Evolutionary conservation across 2,329 filamentous ascomycete species (phyloP).

Genomic region (Epichloe scottii): DNA sequence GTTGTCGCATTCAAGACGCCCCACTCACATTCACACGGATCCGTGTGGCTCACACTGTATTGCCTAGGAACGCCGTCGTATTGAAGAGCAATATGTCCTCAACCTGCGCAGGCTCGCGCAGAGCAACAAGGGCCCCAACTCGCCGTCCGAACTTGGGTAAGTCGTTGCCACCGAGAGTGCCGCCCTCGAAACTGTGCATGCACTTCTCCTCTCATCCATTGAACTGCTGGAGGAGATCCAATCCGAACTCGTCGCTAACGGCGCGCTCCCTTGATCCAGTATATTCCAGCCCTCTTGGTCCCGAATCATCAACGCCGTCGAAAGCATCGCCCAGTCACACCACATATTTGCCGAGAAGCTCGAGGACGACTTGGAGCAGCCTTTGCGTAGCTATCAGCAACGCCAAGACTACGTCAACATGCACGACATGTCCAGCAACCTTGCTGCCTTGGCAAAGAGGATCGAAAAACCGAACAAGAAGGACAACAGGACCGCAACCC

Average conservation of each 20-base stretch:
- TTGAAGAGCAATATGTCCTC: conserved; percentile 82
- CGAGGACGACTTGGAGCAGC: conserved; percentile 76
- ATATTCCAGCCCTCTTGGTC: conserved; percentile 87
- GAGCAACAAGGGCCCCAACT: conserved; percentile 61
- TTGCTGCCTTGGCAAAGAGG: conserved; percentile 69
- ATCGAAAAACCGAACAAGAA: conserved; percentile 76
- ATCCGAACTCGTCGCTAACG: conserved; percentile 4
- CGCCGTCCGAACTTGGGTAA: conserved; percentile 77
- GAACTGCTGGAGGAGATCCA: background rate
- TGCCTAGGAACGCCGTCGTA: conserved; percentile 70
- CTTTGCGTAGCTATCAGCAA: conserved; percentile 62
- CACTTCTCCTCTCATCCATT: background rate
- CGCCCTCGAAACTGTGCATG: too few relatives aligned
- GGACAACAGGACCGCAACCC: conserved; percentile 66
- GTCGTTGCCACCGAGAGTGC: conserved; percentile 17
- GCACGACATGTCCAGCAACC: conserved; percentile 67
- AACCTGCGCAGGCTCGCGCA: conserved; percentile 70
- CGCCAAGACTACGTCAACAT: conserved; percentile 73
- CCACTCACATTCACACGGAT: background rate
- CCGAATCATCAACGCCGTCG: conserved; percentile 68
- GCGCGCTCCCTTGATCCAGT: conserved; percentile 31
- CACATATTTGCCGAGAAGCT: conserved; percentile 68
- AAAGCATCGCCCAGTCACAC: conserved; percentile 73
- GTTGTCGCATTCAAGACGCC: background rate
- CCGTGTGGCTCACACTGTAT: background rate